Percentiles rank a stretch among this genome's conserved stretches.
phyloP scores from a whole-genome alignment of 2,329 filamentous ascomycete genomes.

The Fusarium globosum region DNA sequence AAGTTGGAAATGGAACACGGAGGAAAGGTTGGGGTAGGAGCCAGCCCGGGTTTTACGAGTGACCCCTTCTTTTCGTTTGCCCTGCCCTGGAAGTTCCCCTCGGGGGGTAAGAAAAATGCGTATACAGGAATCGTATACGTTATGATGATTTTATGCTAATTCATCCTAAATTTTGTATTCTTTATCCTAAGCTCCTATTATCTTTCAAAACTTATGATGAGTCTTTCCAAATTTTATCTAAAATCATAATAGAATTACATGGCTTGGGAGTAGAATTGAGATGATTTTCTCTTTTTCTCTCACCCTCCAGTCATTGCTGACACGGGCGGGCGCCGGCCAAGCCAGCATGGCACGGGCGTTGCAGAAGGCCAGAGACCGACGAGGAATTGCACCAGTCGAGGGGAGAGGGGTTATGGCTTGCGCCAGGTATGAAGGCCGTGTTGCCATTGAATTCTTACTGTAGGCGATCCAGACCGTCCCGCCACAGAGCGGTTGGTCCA shows the following conservation, averaged over 20 bases:
- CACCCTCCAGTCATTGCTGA: slow-evolving; percentile 15
- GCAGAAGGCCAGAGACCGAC: slow-evolving; percentile 12
- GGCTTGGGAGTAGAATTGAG: background rate
- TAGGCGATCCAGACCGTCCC: slow-evolving; percentile 13
- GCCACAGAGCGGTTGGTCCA: background rate
- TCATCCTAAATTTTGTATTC: background rate
- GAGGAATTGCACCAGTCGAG: background rate
- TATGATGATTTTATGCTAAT: background rate
- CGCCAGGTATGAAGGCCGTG: slow-evolving; percentile 25
- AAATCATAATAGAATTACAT: background rate
- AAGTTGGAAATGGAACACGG: slow-evolving; percentile 21
- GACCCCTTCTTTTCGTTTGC: slow-evolving; percentile 30
- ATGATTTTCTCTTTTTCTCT: background rate
- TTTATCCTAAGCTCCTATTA: background rate
- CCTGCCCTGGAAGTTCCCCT: slow-evolving; percentile 26
- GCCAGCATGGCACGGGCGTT: slow-evolving; percentile 23
- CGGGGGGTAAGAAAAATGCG: background rate
- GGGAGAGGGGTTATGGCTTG: slow-evolving; percentile 28
- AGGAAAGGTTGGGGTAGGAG: slow-evolving; percentile 36
- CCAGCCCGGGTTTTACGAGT: slow-evolving; percentile 18
- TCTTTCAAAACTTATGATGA: background rate
- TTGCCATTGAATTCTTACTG: background rate
- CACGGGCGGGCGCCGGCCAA: slow-evolving; percentile 17
- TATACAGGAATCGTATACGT: background rate
- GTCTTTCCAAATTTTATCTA: background rate